Percentiles rank a stretch among this genome's conserved stretches.
phyloP scores from a whole-genome alignment of 2,329 filamentous ascomycete genomes.

The Diaporthe amygdali region DNA sequence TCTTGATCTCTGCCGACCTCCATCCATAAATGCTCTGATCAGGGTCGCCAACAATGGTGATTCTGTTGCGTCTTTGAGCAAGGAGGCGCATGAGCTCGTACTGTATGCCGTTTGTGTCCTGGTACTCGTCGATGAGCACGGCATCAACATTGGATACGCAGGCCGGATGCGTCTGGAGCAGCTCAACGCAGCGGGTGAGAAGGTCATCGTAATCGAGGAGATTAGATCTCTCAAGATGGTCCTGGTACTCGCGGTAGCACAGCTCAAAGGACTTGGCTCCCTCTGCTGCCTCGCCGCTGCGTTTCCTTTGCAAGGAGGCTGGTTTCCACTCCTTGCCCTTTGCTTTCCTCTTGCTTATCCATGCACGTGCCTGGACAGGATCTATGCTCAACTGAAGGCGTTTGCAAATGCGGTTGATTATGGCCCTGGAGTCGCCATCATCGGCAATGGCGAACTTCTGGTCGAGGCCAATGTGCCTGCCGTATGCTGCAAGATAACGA shows the following conservation, averaged over 20 bases:
- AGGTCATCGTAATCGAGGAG: conserved; percentile 95
- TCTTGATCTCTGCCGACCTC: conserved; percentile 89
- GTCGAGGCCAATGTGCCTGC: conserved; percentile 79
- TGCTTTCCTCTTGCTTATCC: conserved; percentile 75
- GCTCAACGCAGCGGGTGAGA: conserved; percentile 79
- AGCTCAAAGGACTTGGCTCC: conserved; percentile 65
- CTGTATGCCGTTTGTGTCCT: conserved; percentile 95
- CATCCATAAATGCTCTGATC: conserved; percentile 99
- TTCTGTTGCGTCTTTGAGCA: conserved; percentile 72
- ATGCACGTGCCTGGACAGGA: conserved; percentile 69
- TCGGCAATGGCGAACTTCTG: conserved; percentile 93
- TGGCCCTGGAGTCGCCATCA: conserved; percentile 76
- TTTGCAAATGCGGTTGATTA: conserved; percentile 84
- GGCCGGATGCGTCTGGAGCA: conserved; percentile 73
- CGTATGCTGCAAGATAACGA: conserved; percentile 83
- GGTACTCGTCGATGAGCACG: conserved; percentile 95
- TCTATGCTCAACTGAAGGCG: conserved; percentile 72
- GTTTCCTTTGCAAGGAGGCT: conserved; percentile 40
- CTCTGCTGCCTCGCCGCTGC: conserved; percentile 37
- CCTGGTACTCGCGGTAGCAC: conserved; percentile 79
- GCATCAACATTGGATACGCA: conserved; percentile 91
- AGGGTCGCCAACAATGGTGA: conserved; percentile 94
- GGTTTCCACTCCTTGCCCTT: conserved; percentile 49
- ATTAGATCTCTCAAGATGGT: conserved; percentile 75
- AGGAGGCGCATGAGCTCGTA: conserved; percentile 93